A percentile compares a stretch with the other conserved stretches of the same genome.
phyloP scores from a whole-genome alignment of 441 rosid genomes.

The Euphorbia schlechtendalii region DNA sequence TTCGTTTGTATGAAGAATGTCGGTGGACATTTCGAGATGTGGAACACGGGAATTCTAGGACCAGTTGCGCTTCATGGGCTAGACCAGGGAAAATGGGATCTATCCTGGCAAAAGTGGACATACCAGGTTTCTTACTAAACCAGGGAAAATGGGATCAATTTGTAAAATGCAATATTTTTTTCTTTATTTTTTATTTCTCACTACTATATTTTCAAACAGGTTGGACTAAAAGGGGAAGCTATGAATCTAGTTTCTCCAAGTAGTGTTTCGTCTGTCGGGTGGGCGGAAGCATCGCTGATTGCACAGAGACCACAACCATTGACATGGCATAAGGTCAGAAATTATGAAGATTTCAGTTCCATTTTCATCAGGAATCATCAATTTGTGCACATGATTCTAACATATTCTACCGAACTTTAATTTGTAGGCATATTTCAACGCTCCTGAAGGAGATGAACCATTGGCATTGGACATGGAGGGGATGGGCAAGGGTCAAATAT shows the following conservation, averaged over 20 bases:
- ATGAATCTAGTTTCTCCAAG: slow-evolving; percentile 70
- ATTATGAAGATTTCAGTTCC: slow-evolving; percentile 2
- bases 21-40: slow-evolving; percentile 90
- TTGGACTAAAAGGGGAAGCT: slow-evolving; percentile 90
- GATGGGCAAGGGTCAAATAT: slow-evolving; percentile 97
- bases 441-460: slow-evolving; percentile 91
- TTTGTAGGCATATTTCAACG: slow-evolving; percentile 74
- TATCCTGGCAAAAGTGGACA: slow-evolving; percentile 92
- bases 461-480: slow-evolving; percentile 91
- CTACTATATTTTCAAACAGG: slow-evolving; percentile 40
- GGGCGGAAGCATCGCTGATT: slow-evolving; percentile 68
- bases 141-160: too few relatives aligned
- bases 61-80: slow-evolving; percentile 87
- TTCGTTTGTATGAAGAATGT: slow-evolving; percentile 52
- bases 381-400: not conserved
- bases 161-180: too few relatives aligned
- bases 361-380: not conserved
- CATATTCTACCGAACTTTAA: slow-evolving; percentile 12
- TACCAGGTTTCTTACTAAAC: slow-evolving; percentile 60
- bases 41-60: slow-evolving; percentile 95
- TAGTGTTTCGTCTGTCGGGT: slow-evolving; percentile 56
- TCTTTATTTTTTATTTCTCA: slow-evolving; percentile 10
- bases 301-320: slow-evolving; percentile 70
- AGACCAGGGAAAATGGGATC: slow-evolving; percentile 75
- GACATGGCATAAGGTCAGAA: slow-evolving; percentile 94